phyloP scores from a whole-genome alignment of 139 green algal genomes.

The Micractinium conductrix region DNA sequence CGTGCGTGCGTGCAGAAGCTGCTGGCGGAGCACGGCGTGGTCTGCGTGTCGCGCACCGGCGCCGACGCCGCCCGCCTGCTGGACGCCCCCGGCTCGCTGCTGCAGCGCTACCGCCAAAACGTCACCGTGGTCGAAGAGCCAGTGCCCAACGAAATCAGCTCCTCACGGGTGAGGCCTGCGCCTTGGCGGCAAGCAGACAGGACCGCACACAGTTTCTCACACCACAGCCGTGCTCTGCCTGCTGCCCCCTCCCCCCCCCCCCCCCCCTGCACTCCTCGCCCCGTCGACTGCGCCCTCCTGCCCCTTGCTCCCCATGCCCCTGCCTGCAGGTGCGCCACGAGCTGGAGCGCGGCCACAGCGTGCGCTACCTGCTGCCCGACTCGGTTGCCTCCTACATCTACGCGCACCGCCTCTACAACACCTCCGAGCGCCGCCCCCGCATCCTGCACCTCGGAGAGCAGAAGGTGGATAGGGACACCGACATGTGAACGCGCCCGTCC shows the following conservation, averaged over 20 bases:
- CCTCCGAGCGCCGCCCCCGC: neutral
- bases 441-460: neutral
- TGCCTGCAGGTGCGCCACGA: slow-evolving; percentile 41
- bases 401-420: slow-evolving; percentile 47
- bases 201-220: too few relatives aligned
- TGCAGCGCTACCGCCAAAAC: slow-evolving; percentile 42
- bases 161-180: slow-evolving; percentile 29
- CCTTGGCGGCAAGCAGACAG: neutral
- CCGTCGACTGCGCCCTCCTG: neutral
- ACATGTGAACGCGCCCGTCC: too few relatives aligned
- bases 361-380: slow-evolving; percentile 47
- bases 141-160: slow-evolving; percentile 51
- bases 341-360: slow-evolving; percentile 41
- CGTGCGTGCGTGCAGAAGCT: slow-evolving; percentile 24
- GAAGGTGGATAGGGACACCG: slow-evolving; percentile 16
- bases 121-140: slow-evolving; percentile 51
- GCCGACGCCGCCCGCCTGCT: slow-evolving; percentile 20
- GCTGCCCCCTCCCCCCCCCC: neutral
- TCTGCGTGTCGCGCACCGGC: slow-evolving; percentile 39
- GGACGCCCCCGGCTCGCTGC: slow-evolving; percentile 29
- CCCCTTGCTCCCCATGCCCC: neutral
- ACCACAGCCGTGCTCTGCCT: neutral
- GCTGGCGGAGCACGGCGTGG: slow-evolving; percentile 44
- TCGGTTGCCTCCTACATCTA: slow-evolving; percentile 49
- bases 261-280: neutral